Evolutionary conservation across 768 basidiomycete genomes (phyloP).

Genomic region (Auricularia auricula-judae): DNA sequence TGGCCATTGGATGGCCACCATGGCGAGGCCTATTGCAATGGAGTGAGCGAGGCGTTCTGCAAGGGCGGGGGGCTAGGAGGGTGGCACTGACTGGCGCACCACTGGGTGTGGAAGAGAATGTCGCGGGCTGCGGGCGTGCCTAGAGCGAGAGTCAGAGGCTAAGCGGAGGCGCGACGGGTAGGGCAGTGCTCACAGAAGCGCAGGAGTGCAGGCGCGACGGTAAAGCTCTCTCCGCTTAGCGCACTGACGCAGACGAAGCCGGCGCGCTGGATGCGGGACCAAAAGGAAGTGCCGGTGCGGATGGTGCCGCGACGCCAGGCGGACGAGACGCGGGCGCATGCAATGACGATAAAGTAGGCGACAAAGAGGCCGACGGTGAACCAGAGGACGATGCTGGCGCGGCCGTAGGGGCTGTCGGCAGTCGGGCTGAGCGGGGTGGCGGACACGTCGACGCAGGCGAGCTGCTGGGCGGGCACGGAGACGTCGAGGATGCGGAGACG

Average conservation of each 20-base stretch:
- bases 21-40: conserved; percentile 42
- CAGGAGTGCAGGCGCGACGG: conserved; percentile 75
- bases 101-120: conserved; percentile 87
- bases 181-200: conserved; percentile 60
- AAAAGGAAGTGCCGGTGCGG: conserved; percentile 21
- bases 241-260: conserved; percentile 89
- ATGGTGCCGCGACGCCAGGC: conserved; percentile 60
- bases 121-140: conserved; percentile 90
- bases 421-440: conserved; percentile 66
- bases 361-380: conserved; percentile 59
- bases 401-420: conserved; percentile 51
- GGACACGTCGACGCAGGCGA: conserved; percentile 69
- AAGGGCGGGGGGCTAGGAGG: background rate
- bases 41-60: conserved; percentile 9
- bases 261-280: conserved; percentile 67
- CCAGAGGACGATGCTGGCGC: conserved; percentile 62
- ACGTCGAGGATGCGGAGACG: conserved; percentile 85
- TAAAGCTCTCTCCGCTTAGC: conserved; percentile 81
- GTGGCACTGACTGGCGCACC: conserved; percentile 42
- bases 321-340: conserved; percentile 68
- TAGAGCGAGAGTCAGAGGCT: conserved; percentile 17
- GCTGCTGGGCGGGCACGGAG: conserved; percentile 47
- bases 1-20: conserved; percentile 96
- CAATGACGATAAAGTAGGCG: conserved; percentile 74
- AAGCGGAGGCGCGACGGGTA: background rate